phyloP scores from a whole-genome alignment of 225 moss, liverwort and hornwort species.

The Straminergon stramineum region DNA sequence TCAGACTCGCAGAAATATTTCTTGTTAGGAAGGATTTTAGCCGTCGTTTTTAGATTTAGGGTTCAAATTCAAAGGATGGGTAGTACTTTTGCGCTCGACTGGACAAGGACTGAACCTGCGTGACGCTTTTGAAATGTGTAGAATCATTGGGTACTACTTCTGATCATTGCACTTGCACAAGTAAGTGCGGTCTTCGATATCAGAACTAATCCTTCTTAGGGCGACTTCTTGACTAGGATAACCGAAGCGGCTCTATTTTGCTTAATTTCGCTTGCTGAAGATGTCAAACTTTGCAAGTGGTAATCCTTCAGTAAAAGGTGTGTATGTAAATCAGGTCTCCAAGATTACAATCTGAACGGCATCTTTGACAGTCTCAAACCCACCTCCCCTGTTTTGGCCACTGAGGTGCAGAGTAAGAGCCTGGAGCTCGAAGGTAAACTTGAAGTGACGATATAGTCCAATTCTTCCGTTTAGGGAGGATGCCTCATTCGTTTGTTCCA shows the following conservation, averaged over 20 bases:
- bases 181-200: not conserved
- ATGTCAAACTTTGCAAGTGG: not conserved
- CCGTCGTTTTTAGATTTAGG: not conserved
- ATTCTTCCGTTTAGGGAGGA: too few relatives aligned
- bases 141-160: not conserved
- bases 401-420: not conserved
- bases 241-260: not conserved
- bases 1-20: not conserved
- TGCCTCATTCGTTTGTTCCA: too few relatives aligned
- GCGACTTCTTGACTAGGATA: not conserved
- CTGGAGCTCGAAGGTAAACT: constrained; percentile 8
- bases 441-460: not conserved
- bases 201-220: not conserved
- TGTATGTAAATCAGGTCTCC: constrained; percentile 2
- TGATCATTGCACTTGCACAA: not conserved
- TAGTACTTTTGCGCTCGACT: not conserved
- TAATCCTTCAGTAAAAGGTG: not conserved
- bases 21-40: not conserved
- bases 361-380: constrained; percentile 6
- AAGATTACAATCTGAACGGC: constrained; percentile 2
- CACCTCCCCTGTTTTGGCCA: not conserved
- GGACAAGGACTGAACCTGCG: not conserved
- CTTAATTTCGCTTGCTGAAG: not conserved
- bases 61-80: not conserved
- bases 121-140: not conserved